Evolutionary conservation across 2,329 filamentous ascomycete genomes (phyloP).

Genomic region (Metarhizium anisopliae): DNA sequence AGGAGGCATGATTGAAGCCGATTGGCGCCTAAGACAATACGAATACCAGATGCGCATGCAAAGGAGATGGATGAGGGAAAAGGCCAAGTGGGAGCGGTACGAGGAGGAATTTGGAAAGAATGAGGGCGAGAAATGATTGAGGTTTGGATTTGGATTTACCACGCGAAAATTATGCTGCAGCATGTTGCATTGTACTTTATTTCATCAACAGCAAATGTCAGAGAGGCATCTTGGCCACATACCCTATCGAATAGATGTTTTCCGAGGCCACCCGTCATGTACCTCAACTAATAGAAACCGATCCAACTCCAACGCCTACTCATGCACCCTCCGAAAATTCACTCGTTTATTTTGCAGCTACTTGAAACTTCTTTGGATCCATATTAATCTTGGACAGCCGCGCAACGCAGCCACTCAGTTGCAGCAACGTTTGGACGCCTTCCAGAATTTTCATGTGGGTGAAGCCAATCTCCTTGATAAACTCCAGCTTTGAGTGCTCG

Average conservation of each 20-base stretch:
- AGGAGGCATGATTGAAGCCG: slow-evolving; percentile 68
- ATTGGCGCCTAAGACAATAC: slow-evolving; percentile 56
- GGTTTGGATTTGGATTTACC: neutral
- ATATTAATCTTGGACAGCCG: slow-evolving; percentile 93
- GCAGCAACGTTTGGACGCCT: slow-evolving; percentile 88
- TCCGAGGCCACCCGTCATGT: neutral
- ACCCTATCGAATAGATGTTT: neutral
- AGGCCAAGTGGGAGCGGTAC: slow-evolving; percentile 59
- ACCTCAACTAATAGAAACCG: neutral
- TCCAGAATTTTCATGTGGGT: slow-evolving; percentile 99
- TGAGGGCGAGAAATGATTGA: slow-evolving; percentile 21
- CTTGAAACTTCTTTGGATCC: slow-evolving; percentile 73
- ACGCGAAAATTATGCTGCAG: neutral
- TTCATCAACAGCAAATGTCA: neutral
- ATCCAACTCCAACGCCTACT: slow-evolving; percentile 23
- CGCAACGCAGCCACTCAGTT: slow-evolving; percentile 86
- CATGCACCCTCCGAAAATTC: slow-evolving; percentile 2
- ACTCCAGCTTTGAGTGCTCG: slow-evolving; percentile 92
- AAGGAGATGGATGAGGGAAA: slow-evolving; percentile 53
- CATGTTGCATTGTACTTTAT: neutral
- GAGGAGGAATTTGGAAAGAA: slow-evolving; percentile 49
- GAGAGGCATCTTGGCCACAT: neutral
- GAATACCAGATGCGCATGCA: slow-evolving; percentile 57
- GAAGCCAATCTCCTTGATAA: slow-evolving; percentile 97
- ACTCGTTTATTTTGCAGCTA: slow-evolving; percentile 22